A percentile compares a stretch with the other conserved stretches of the same genome.
These are phyloP conservation scores for Xylaria intraflava DNA, from an alignment of 495 filamentous ascomycete genomes.

Conservation along the genomic window DNA sequence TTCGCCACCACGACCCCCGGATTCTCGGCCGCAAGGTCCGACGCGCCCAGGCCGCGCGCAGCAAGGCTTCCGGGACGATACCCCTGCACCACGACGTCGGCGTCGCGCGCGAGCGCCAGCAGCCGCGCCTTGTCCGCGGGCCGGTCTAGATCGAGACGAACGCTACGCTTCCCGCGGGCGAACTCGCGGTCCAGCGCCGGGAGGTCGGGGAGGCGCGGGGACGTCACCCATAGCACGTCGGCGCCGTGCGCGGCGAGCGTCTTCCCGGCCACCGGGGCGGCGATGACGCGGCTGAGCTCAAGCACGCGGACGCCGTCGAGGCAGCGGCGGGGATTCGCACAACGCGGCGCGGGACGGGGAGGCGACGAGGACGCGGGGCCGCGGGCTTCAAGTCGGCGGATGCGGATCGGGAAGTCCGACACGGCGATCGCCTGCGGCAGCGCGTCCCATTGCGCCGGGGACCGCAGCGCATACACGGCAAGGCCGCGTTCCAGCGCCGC, in stretches of 20 bases:
- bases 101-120: constrained; percentile 32
- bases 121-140: constrained; percentile 37
- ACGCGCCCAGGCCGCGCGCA: constrained; percentile 42
- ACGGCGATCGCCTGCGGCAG: constrained; percentile 33
- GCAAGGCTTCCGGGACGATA: constrained; percentile 48
- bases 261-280: constrained; percentile 38
- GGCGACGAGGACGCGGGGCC: constrained; percentile 26
- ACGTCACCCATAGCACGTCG: constrained; percentile 48
- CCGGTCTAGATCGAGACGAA: constrained; percentile 39
- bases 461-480: constrained; percentile 36
- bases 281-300: constrained; percentile 41
- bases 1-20: constrained; percentile 45
- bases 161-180: constrained; percentile 44
- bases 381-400: constrained; percentile 23
- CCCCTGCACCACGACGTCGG: constrained; percentile 38
- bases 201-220: constrained; percentile 47
- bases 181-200: constrained; percentile 53
- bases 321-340: constrained; percentile 9
- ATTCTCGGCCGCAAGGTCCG: constrained; percentile 35
- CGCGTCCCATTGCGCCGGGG: constrained; percentile 36
- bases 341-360: constrained; percentile 35
- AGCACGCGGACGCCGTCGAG: constrained; percentile 49
- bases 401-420: constrained; percentile 33
- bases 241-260: constrained; percentile 49
- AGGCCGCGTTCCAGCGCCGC: constrained; percentile 20